These are phyloP conservation scores for Neospermospora avenae DNA, from an alignment of 2,329 filamentous ascomycete genomes.

Conservation along the genomic window DNA sequence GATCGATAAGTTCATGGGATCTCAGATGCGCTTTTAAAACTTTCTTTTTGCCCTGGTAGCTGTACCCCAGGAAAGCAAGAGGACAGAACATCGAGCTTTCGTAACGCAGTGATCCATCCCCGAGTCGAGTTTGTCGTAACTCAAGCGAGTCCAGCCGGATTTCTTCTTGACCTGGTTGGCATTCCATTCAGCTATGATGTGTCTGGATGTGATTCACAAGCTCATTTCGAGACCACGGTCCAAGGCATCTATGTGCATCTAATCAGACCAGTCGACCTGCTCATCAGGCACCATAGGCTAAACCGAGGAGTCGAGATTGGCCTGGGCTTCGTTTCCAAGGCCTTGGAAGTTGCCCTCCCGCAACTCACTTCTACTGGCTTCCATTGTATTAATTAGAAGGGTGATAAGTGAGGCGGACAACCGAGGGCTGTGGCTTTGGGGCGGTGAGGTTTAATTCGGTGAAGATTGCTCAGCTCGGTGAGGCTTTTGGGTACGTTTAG, in stretches of 20 bases:
- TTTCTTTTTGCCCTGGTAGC: too few relatives aligned
- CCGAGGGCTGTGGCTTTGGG: slow-evolving; percentile 9
- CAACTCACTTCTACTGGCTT: not conserved
- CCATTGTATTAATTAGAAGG: slow-evolving; percentile 10
- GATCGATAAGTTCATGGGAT: slow-evolving; percentile 10
- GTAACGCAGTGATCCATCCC: not conserved
- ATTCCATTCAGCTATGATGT: not conserved
- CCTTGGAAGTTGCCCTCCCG: not conserved
- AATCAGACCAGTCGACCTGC: not conserved
- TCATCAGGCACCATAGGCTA: not conserved
- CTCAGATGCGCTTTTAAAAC: not conserved
- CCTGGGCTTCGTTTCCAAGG: slow-evolving; percentile 9
- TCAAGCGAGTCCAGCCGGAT: not conserved
- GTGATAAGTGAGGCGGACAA: slow-evolving; percentile 18
- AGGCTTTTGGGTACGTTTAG: not conserved
- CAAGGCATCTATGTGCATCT: not conserved
- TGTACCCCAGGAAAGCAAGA: slow-evolving; percentile 11
- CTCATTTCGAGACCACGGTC: slow-evolving; percentile 8
- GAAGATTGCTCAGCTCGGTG: not conserved
- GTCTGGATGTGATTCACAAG: not conserved
- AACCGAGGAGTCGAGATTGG: slow-evolving; percentile 3
- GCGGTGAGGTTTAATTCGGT: not conserved
- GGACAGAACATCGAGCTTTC: slow-evolving; percentile 8
- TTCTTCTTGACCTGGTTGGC: not conserved
- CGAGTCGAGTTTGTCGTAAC: not conserved